These are phyloP conservation scores for Gloeophyllum trabeum DNA, from an alignment of 768 basidiomycete genomes.

Conservation along the genomic window DNA sequence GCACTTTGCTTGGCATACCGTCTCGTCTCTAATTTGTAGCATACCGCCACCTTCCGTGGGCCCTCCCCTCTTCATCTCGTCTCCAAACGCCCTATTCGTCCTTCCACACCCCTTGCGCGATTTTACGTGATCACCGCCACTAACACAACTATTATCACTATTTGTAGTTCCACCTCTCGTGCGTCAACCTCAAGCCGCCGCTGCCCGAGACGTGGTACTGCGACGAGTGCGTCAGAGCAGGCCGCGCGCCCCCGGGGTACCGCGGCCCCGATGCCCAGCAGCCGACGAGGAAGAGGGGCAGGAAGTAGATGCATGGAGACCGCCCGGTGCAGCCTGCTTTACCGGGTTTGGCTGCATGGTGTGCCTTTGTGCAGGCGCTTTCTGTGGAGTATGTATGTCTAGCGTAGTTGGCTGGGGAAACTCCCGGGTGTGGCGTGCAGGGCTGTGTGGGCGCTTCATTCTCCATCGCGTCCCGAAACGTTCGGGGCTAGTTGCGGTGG, in stretches of 20 bases:
- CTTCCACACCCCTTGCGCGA: background rate
- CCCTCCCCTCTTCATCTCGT: background rate
- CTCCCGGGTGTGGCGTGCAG: no score
- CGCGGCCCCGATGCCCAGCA: slow-evolving; percentile 9
- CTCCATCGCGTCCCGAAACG: no score
- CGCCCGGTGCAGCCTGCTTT: no score
- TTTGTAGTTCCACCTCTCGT: slow-evolving; percentile 49
- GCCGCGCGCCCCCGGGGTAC: slow-evolving; percentile 10
- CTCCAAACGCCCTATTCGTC: background rate
- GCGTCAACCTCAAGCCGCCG: slow-evolving; percentile 44
- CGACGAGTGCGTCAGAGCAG: slow-evolving; percentile 34
- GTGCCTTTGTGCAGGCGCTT: no score
- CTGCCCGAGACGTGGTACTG: slow-evolving; percentile 52
- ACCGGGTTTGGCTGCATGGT: no score
- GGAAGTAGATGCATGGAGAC: background rate
- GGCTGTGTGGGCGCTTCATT: no score
- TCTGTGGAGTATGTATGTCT: no score
- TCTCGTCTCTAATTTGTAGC: no score
- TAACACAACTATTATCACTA: background rate
- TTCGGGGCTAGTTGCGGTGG: no score
- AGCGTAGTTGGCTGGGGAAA: no score
- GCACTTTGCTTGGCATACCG: background rate
- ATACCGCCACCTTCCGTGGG: no score
- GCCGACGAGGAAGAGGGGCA: slow-evolving; percentile 4
- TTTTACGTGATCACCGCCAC: background rate